phyloP scores from a whole-genome alignment of 2,329 filamentous ascomycete genomes.

The Fusarium luffae region DNA sequence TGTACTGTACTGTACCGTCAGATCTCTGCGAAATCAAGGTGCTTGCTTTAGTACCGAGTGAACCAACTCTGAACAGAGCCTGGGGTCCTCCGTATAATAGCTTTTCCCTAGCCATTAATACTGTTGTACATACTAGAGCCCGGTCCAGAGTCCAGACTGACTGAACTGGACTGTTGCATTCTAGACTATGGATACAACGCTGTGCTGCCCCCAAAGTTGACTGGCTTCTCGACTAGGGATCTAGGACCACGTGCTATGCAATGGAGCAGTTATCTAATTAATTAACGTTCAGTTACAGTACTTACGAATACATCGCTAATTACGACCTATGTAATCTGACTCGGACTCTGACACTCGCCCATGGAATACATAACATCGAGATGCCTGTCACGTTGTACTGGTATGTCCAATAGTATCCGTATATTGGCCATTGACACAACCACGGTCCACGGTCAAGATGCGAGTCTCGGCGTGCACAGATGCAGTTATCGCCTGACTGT shows the following conservation, averaged over 20 bases:
- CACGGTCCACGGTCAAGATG: not conserved
- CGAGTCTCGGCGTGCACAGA: conserved; percentile 14
- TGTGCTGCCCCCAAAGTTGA: conserved; percentile 13
- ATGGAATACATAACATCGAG: conserved; percentile 4
- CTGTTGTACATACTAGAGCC: not conserved
- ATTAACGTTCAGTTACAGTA: not conserved
- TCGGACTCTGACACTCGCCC: conserved; percentile 1
- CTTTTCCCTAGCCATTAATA: conserved; percentile 2
- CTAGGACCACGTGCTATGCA: conserved; percentile 21
- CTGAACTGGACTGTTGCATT: conserved; percentile 18
- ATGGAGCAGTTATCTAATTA: conserved; percentile 3
- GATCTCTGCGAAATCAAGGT: not conserved
- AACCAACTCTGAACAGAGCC: not conserved
- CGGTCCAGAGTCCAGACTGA: not conserved
- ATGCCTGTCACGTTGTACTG: not conserved
- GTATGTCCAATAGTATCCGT: not conserved
- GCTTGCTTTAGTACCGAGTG: not conserved
- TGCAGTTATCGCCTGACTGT: not conserved
- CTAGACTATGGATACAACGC: conserved; percentile 5
- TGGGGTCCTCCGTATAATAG: not conserved
- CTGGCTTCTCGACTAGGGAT: conserved; percentile 20
- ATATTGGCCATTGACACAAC: not conserved
- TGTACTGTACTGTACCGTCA: not conserved
- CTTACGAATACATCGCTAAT: not conserved
- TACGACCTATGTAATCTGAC: not conserved